These are phyloP conservation scores for Phaeotremella skinneri DNA, from an alignment of 768 basidiomycete genomes.

Conservation along the genomic window DNA sequence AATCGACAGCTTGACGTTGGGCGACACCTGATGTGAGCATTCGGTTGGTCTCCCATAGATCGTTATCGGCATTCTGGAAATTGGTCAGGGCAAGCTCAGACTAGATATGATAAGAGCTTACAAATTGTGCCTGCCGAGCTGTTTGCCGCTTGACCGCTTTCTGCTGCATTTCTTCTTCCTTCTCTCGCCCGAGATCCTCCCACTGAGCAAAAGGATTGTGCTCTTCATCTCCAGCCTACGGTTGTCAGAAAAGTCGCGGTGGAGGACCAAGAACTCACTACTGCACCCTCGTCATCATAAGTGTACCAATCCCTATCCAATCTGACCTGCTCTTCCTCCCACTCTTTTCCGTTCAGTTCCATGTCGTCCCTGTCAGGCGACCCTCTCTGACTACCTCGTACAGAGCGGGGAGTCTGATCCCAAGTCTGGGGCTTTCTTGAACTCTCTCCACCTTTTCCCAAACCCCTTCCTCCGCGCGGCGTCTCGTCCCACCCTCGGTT, in stretches of 20 bases:
- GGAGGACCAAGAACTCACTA: conserved; percentile 55
- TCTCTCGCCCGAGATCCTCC: conserved; percentile 65
- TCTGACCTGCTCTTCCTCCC: conserved; percentile 93
- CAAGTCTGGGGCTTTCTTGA: conserved; percentile 28
- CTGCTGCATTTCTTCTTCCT: conserved; percentile 49
- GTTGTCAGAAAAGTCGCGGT: not conserved
- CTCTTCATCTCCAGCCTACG: conserved; percentile 70
- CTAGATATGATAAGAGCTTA: conserved; percentile 53
- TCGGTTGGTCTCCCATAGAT: conserved; percentile 97
- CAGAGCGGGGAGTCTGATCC: conserved; percentile 48
- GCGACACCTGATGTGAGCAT: conserved; percentile 95
- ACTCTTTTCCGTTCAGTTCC: conserved; percentile 72
- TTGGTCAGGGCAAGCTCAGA: conserved; percentile 21
- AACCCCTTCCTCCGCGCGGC: conserved; percentile 61
- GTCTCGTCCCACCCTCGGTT: conserved; percentile 95
- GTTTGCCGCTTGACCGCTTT: conserved; percentile 70
- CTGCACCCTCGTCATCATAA: conserved; percentile 79
- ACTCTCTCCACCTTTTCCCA: conserved; percentile 62
- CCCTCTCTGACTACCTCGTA: conserved; percentile 14
- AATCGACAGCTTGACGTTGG: conserved; percentile 77
- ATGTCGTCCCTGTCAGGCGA: conserved; percentile 35
- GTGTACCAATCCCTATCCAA: conserved; percentile 97
- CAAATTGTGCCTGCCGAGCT: conserved; percentile 93
- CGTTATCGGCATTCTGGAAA: conserved; percentile 88
- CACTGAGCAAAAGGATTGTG: conserved; percentile 91